Percentiles rank a stretch among this genome's conserved stretches.
phyloP scores from a whole-genome alignment of 2,329 filamentous ascomycete genomes.

The Epichloe amarillans region DNA sequence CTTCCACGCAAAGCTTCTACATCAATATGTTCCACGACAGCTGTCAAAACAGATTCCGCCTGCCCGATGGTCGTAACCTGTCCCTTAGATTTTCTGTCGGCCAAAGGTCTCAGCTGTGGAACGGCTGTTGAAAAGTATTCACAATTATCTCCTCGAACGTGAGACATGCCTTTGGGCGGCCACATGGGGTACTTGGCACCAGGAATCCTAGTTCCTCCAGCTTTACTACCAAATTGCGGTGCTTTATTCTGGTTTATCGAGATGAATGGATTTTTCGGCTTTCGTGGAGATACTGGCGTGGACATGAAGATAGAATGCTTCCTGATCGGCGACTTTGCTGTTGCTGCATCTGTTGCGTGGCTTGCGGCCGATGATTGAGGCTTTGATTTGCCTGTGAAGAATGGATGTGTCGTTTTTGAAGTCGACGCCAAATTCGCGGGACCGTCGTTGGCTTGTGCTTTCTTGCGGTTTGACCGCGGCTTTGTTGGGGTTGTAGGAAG shows the following conservation, averaged over 20 bases:
- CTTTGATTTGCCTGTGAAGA: constrained; percentile 26
- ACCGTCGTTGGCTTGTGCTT: not conserved
- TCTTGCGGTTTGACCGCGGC: not conserved
- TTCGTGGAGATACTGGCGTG: constrained; percentile 39
- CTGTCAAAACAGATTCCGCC: constrained; percentile 30
- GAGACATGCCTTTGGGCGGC: constrained; percentile 51
- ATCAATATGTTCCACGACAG: constrained; percentile 14
- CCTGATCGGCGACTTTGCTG: constrained; percentile 14
- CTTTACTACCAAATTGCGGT: constrained; percentile 31
- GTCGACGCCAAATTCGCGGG: constrained; percentile 8
- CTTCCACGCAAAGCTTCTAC: constrained; percentile 14
- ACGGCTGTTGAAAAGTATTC: not conserved
- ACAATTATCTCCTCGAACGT: constrained; percentile 40
- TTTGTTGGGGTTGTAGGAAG: constrained; percentile 13
- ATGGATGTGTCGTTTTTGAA: constrained; percentile 26
- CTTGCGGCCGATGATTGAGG: constrained; percentile 10
- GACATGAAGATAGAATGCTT: constrained; percentile 35
- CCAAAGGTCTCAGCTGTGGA: not conserved
- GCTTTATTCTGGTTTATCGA: constrained; percentile 15
- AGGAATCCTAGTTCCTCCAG: constrained; percentile 42
- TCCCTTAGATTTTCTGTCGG: constrained; percentile 36
- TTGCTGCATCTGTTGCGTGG: constrained; percentile 9
- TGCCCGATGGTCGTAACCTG: constrained; percentile 26
- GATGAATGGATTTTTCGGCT: constrained; percentile 17
- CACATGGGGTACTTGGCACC: constrained; percentile 57